Conservation (phyloP, 2,329 filamentous ascomycete genomes). For the Daldinia sp. region DNA sequence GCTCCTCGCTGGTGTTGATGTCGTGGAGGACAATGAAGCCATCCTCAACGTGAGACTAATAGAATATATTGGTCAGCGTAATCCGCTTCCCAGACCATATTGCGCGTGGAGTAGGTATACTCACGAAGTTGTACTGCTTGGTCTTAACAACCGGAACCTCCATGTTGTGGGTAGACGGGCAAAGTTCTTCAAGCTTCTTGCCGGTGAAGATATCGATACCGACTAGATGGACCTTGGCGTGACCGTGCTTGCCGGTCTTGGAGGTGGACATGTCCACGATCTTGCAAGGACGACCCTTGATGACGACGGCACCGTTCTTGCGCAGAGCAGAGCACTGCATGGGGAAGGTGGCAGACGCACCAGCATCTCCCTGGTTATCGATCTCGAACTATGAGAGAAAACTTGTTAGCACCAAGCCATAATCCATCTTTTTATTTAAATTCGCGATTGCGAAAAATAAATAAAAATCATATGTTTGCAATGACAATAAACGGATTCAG, state of each 20-base stretch:
- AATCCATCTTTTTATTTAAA: not conserved
- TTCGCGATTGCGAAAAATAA: slow-evolving; percentile 3
- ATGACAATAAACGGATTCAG: not conserved
- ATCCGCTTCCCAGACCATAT: not conserved
- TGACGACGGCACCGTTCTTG: slow-evolving; percentile 99
- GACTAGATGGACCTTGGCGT: slow-evolving; percentile 99
- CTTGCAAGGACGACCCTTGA: slow-evolving; percentile 99
- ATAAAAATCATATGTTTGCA: slow-evolving; percentile 2
- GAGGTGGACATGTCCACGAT: slow-evolving; percentile 99
- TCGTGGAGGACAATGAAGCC: slow-evolving; percentile 94
- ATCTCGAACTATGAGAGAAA: slow-evolving; percentile 68
- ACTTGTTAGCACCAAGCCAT: slow-evolving; percentile 31
- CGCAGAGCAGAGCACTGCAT: slow-evolving; percentile 99
- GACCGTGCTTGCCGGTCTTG: slow-evolving; percentile 99
- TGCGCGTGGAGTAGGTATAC: not conserved
- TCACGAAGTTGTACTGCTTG: slow-evolving; percentile 77
- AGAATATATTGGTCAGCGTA: slow-evolving; percentile 29
- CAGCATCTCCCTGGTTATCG: slow-evolving; percentile 88
- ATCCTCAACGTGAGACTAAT: slow-evolving; percentile 95
- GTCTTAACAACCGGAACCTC: slow-evolving; percentile 98
- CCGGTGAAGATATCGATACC: slow-evolving; percentile 98
- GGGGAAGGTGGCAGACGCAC: slow-evolving; percentile 91
- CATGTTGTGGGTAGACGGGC: slow-evolving; percentile 97
- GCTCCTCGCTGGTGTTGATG: slow-evolving; percentile 82
- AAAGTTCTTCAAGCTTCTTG: slow-evolving; percentile 99